phyloP scores from a whole-genome alignment of 768 basidiomycete species.

The Inosperma sp. region DNA sequence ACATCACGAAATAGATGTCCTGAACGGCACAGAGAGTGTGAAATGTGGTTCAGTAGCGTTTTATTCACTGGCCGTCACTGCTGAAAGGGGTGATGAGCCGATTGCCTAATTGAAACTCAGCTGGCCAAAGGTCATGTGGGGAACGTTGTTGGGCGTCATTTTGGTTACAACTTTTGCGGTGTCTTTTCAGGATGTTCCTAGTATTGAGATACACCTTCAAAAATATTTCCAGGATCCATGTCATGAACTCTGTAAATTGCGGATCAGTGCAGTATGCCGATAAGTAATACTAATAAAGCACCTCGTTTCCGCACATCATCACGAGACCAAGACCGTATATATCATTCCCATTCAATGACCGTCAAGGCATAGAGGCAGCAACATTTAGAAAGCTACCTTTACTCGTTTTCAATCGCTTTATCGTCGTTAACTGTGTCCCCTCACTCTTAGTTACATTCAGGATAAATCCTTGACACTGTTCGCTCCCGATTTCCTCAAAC shows the following conservation, averaged over 20 bases:
- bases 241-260: too few species aligned
- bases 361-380: too few species aligned
- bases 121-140: constrained; percentile 20
- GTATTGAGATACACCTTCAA: too few species aligned
- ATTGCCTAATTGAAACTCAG: constrained; percentile 29
- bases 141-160: too few species aligned
- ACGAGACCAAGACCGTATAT: too few species aligned
- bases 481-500: neutral
- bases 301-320: neutral
- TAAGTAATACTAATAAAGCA: neutral
- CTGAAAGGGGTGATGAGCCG: constrained; percentile 3
- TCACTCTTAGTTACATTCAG: neutral
- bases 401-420: too few species aligned
- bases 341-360: too few species aligned
- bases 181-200: too few species aligned
- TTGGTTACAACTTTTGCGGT: too few species aligned
- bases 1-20: constrained; percentile 44
- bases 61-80: neutral
- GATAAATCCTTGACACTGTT: neutral
- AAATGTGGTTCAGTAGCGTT: constrained; percentile 8
- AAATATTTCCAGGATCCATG: too few species aligned
- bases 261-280: neutral
- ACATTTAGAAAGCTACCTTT: too few species aligned
- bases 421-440: neutral
- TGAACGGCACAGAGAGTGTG: neutral